Percentiles rank a stretch among this genome's conserved stretches.
These are phyloP conservation scores for Aspergillus niger DNA, from an alignment of 2,329 filamentous ascomycete species.

Conservation along the genomic window DNA sequence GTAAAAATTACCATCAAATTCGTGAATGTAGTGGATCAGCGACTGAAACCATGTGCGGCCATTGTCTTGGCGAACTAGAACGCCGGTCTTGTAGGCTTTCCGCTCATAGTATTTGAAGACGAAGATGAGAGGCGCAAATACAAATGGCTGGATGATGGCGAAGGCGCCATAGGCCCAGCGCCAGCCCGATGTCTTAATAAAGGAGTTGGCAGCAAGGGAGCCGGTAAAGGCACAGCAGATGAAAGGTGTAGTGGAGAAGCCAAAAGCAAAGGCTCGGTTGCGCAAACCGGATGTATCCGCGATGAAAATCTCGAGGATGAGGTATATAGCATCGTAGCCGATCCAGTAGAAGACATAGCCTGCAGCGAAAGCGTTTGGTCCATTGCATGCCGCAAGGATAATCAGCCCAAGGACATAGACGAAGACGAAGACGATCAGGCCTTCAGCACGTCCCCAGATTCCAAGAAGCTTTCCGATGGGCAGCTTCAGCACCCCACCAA, in stretches of 20 bases:
- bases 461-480: constrained; percentile 65
- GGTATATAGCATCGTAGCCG: constrained; percentile 58
- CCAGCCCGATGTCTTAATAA: constrained; percentile 54
- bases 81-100: constrained; percentile 59
- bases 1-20: constrained; percentile 58
- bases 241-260: constrained; percentile 62
- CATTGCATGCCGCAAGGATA: constrained; percentile 63
- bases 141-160: constrained; percentile 60
- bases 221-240: constrained; percentile 62
- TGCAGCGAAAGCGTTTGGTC: constrained; percentile 64
- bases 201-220: constrained; percentile 55
- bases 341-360: constrained; percentile 65
- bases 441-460: constrained; percentile 64
- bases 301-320: constrained; percentile 61
- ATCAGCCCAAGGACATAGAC: constrained; percentile 56
- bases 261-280: constrained; percentile 63
- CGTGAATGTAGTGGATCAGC: constrained; percentile 56
- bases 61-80: constrained; percentile 49
- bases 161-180: constrained; percentile 67
- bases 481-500: constrained; percentile 61
- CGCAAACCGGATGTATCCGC: constrained; percentile 64
- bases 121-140: constrained; percentile 57
- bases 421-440: constrained; percentile 53
- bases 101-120: constrained; percentile 59
- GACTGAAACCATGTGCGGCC: constrained; percentile 53